Base-by-base conservation (phyloP, 208 protist genomes). In the Leishmania amazonensis region DNA sequence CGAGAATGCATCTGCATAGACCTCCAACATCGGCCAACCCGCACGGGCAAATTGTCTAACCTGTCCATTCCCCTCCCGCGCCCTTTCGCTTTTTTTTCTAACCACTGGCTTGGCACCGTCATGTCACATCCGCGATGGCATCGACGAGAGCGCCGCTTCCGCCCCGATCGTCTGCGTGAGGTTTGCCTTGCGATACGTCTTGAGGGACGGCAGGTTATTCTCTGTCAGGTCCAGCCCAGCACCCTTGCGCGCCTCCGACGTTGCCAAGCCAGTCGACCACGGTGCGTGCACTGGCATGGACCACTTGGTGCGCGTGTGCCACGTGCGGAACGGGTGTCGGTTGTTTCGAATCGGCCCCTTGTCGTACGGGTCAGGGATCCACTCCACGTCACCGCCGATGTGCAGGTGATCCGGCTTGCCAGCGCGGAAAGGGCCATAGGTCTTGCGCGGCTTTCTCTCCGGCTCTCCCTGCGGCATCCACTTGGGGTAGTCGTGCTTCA, bases 291-390 rank as follows among this genome's bases (percentile, higher is more conserved):
- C 90, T 54, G 95, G 95, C 95, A 97, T 97, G 47, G 91, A 95
- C 88, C 89, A 95, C 85, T 98, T 98, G 70, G 93, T 95, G 62
- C 88, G 82, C 19, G 95, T 98, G 85, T 98, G 92, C 93, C 93
- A 98, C 53, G 93, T 98, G 45, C 91, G 88, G 88, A 98, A 96
- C 19, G 93, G 95, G 45, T 90, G 84, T 31, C 83, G 73, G 6
- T 88, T 72, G 76, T 86, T 88, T 81, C 91, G 91, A 62, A 98
- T 87, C 40, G 78, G 60, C 17, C 78, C 87, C 78, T 94, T 89
- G 79, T 92, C 80, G 67, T 95, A 94, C 74, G 95, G 95, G 81
- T 98, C 94, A 3, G 95, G 95, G 60, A 97, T 94, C 91, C 92
- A 96, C 86, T 96, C 92, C 73, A 87, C 79, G 72, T 95, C 90